phyloP scores from a whole-genome alignment of 2,329 filamentous ascomycete genomes.

The Spiromastix sp. region DNA sequence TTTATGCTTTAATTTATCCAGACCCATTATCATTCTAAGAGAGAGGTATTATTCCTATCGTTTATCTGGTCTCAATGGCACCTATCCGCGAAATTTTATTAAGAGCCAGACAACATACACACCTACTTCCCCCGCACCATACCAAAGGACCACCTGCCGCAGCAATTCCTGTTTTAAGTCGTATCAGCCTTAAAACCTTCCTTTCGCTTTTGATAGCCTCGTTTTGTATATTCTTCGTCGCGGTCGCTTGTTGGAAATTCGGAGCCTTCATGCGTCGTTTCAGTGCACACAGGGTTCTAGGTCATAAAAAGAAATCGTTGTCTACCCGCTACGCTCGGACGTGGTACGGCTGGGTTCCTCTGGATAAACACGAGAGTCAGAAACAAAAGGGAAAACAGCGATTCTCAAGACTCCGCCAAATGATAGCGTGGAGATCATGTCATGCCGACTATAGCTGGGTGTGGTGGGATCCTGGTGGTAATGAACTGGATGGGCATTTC shows the following conservation, averaged over 20 bases:
- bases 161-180: conserved; percentile 15
- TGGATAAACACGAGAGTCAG: conserved; percentile 21
- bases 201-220: conserved; percentile 26
- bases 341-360: conserved; percentile 33
- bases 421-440: conserved; percentile 25
- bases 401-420: conserved; percentile 15
- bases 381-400: conserved; percentile 16
- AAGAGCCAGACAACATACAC: conserved; percentile 5
- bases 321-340: conserved; percentile 27
- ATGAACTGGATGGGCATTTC: conserved; percentile 10
- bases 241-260: conserved; percentile 29
- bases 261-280: conserved; percentile 27
- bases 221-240: conserved; percentile 26
- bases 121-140: conserved; percentile 16
- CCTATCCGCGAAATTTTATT: conserved; percentile 7
- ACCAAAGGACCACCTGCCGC: conserved; percentile 16
- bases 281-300: conserved; percentile 23
- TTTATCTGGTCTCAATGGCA: conserved; percentile 9
- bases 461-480: conserved; percentile 30
- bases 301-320: conserved; percentile 18
- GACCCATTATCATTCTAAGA: background rate
- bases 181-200: conserved; percentile 22
- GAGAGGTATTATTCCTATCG: no score
- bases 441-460: conserved; percentile 28
- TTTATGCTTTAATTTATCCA: background rate